A percentile compares a stretch with the other conserved stretches of the same genome.
Conservation (phyloP, 2,329 filamentous ascomycete species). For the Amauroascus niger region DNA sequence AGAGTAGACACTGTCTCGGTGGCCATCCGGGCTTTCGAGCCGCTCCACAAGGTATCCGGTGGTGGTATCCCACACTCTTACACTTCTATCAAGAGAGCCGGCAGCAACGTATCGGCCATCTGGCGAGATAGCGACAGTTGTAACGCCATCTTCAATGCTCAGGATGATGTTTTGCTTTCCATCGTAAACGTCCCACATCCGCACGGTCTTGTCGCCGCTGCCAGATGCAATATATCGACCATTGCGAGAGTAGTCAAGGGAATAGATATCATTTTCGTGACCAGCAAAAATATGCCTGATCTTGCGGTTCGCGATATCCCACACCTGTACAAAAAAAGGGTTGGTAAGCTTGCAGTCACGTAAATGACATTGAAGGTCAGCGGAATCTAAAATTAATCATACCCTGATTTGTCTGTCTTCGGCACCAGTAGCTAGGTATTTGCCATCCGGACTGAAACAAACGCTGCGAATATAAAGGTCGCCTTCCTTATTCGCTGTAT, state of each 20-base stretch:
- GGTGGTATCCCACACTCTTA: conserved; percentile 89
- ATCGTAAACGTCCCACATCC: conserved; percentile 89
- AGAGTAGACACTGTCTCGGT: conserved; percentile 94
- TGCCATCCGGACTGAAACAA: conserved; percentile 95
- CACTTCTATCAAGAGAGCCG: conserved; percentile 92
- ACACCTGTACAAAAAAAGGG: conserved; percentile 58
- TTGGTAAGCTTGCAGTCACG: too few relatives aligned
- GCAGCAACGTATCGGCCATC: conserved; percentile 91
- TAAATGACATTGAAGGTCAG: too few relatives aligned
- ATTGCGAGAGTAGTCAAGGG: conserved; percentile 86
- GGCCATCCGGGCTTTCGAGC: conserved; percentile 82
- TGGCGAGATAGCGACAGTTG: conserved; percentile 92
- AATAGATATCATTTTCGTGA: conserved; percentile 98
- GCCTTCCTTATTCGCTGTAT: conserved; percentile 73
- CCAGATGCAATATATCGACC: conserved; percentile 91
- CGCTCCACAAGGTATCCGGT: conserved; percentile 81
- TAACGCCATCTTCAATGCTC: conserved; percentile 92
- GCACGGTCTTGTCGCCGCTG: conserved; percentile 86
- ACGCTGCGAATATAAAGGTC: conserved; percentile 97
- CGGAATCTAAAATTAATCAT: conserved; percentile 34
- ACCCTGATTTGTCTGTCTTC: conserved; percentile 96
- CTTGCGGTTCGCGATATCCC: conserved; percentile 75
- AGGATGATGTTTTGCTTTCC: conserved; percentile 74
- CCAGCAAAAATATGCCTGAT: conserved; percentile 93
- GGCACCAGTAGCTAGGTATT: conserved; percentile 86